phyloP scores from a whole-genome alignment of 768 basidiomycete genomes.

The Serendipita sp. region DNA sequence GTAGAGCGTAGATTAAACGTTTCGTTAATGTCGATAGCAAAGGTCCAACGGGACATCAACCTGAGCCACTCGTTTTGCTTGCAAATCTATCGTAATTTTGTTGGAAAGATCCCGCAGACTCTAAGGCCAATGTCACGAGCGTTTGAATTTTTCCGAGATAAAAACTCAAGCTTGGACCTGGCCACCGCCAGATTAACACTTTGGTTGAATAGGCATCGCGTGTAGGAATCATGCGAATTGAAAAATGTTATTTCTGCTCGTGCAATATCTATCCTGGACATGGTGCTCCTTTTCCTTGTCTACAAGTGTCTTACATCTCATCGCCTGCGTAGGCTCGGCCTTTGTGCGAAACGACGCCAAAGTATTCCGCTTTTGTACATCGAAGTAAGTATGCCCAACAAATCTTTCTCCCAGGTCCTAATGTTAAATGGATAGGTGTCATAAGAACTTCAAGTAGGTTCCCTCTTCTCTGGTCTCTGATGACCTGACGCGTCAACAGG shows the following conservation, averaged over 20 bases:
- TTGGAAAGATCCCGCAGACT: too few species aligned
- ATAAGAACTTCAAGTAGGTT: slow-evolving; percentile 94
- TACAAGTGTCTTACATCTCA: neutral
- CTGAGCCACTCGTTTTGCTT: too few species aligned
- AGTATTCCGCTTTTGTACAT: slow-evolving; percentile 93
- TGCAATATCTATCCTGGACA: slow-evolving; percentile 94
- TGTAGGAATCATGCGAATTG: slow-evolving; percentile 57
- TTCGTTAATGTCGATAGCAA: too few species aligned
- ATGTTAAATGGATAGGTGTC: slow-evolving; percentile 46
- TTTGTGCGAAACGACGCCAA: slow-evolving; percentile 98
- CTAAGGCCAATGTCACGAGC: too few species aligned
- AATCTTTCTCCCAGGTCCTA: slow-evolving; percentile 3
- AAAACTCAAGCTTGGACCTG: neutral
- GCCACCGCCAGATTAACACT: neutral
- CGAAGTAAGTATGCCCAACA: slow-evolving; percentile 47
- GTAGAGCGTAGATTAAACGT: too few species aligned
- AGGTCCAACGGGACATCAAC: too few species aligned
- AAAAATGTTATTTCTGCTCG: slow-evolving; percentile 98
- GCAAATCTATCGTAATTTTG: too few species aligned
- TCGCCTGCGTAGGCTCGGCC: slow-evolving; percentile 45
- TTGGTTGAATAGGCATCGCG: neutral
- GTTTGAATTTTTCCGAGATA: too few species aligned
- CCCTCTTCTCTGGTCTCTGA: neutral
- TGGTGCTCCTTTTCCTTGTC: slow-evolving; percentile 30
- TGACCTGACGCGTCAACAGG: slow-evolving; percentile 25